Evolutionary conservation across 306 rosid genomes (phyloP).

Genomic region (Medicago lupulina): DNA sequence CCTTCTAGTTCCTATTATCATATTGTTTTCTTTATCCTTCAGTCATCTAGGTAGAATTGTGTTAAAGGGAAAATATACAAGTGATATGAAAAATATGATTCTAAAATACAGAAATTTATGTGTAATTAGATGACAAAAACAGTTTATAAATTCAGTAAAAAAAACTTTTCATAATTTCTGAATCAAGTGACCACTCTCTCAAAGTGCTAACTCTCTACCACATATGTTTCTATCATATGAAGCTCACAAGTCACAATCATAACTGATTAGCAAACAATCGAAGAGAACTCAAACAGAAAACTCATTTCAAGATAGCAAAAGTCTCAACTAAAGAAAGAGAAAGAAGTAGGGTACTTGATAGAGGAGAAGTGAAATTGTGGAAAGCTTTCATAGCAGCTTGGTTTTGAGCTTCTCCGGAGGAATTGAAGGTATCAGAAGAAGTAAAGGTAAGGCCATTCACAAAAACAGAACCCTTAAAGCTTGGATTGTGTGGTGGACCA

Average conservation of each 20-base stretch:
- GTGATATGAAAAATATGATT: background rate
- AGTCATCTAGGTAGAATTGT: too few relatives aligned
- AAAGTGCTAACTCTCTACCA: too few relatives aligned
- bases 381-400: conserved; percentile 68
- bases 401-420: conserved; percentile 70
- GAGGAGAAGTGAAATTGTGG: conserved; percentile 47
- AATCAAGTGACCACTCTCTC: too few relatives aligned
- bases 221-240: background rate
- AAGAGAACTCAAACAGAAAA: background rate
- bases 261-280: too few relatives aligned
- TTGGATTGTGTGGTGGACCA: conserved; percentile 65
- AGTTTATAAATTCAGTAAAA: too few relatives aligned
- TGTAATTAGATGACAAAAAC: background rate
- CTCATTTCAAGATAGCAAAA: background rate
- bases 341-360: conserved; percentile 12
- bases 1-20: background rate
- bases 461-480: conserved; percentile 57
- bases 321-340: background rate
- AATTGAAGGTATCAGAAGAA: conserved; percentile 40
- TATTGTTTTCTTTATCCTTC: background rate
- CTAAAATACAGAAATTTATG: too few relatives aligned
- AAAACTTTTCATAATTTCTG: too few relatives aligned
- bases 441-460: conserved; percentile 57
- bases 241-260: too few relatives aligned
- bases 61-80: background rate